Evolutionary conservation across 179 eudicot genomes (phyloP).

Genomic region (Dionaea muscipula): DNA sequence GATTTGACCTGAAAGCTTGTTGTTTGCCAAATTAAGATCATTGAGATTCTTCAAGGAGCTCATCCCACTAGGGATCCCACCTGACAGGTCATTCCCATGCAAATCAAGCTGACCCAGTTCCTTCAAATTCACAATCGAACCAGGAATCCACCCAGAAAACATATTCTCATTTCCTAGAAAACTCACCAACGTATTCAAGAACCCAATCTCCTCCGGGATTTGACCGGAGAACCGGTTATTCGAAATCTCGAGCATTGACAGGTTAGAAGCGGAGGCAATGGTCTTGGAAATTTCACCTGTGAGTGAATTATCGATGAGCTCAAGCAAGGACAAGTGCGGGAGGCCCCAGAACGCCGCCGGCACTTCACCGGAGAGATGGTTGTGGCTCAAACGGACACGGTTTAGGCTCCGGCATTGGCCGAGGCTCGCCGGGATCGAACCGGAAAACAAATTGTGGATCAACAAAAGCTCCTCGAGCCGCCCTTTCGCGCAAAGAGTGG

Average conservation of each 20-base stretch:
- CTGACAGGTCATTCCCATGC: conserved; percentile 39
- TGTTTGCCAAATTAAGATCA: conserved; percentile 54
- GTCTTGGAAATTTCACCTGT: conserved; percentile 43
- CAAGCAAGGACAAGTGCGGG: conserved; percentile 42
- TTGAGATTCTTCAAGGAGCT: conserved; percentile 38
- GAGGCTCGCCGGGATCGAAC: conserved; percentile 45
- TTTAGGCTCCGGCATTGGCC: conserved; percentile 34
- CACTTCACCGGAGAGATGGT: conserved; percentile 47
- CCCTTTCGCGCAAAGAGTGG: conserved; percentile 46
- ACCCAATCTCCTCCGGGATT: conserved; percentile 54
- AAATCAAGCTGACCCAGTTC: conserved; percentile 41
- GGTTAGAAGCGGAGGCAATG: conserved; percentile 43
- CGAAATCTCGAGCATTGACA: conserved; percentile 34
- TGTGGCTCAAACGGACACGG: conserved; percentile 42
- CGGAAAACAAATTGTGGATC: conserved; percentile 43
- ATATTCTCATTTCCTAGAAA: conserved; percentile 33
- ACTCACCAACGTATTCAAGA: conserved; percentile 25
- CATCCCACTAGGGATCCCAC: conserved; percentile 43
- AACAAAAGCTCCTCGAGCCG: conserved; percentile 34
- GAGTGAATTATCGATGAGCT: conserved; percentile 36
- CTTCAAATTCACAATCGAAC: conserved; percentile 22
- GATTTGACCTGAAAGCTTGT: conserved; percentile 39
- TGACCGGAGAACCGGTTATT: conserved; percentile 39
- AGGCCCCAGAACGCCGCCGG: conserved; percentile 57
- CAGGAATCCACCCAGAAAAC: conserved; percentile 51